Percentiles rank a stretch among this genome's conserved stretches.
These are phyloP conservation scores for Cichorium intybus DNA, from an alignment of 140 eudicot genomes.

Conservation along the genomic window DNA sequence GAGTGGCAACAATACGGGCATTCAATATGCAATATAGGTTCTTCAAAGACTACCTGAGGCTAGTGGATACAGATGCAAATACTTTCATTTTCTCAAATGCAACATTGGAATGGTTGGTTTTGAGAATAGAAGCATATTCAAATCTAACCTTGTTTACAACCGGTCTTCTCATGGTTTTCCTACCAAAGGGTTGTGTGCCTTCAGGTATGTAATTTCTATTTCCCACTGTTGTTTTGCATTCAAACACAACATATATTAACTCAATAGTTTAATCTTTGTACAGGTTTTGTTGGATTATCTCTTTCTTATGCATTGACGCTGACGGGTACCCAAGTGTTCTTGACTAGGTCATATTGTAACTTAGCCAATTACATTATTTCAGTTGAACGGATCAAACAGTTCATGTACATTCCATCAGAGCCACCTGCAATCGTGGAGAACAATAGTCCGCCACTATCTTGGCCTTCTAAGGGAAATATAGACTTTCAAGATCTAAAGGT, in stretches of 20 bases:
- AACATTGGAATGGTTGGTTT: too few species aligned
- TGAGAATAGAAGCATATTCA: too few species aligned
- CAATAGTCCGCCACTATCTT: slow-evolving; percentile 48
- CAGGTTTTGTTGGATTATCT: slow-evolving; percentile 61
- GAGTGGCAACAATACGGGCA: too few species aligned
- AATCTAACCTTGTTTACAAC: too few species aligned
- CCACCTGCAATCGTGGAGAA: slow-evolving; percentile 48
- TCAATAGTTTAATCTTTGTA: neutral
- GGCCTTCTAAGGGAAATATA: slow-evolving; percentile 56
- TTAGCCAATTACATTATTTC: slow-evolving; percentile 44
- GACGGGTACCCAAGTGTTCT: slow-evolving; percentile 26
- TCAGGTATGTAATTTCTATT: too few species aligned
- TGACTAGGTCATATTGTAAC: slow-evolving; percentile 51
- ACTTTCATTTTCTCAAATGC: too few species aligned
- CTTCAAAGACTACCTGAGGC: too few species aligned
- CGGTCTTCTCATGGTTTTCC: too few species aligned
- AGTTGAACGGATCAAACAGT: slow-evolving; percentile 57
- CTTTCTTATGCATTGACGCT: slow-evolving; percentile 61
- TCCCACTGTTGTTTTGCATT: too few species aligned
- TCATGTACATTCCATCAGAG: slow-evolving; percentile 54
- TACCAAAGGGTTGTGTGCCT: too few species aligned
- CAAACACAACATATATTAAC: neutral
- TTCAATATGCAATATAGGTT: too few species aligned
- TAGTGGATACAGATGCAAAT: too few species aligned
- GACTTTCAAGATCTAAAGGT: slow-evolving; percentile 49